These are phyloP conservation scores for Primulina tabacum DNA, from an alignment of 257 asterid genomes.

Conservation along the genomic window DNA sequence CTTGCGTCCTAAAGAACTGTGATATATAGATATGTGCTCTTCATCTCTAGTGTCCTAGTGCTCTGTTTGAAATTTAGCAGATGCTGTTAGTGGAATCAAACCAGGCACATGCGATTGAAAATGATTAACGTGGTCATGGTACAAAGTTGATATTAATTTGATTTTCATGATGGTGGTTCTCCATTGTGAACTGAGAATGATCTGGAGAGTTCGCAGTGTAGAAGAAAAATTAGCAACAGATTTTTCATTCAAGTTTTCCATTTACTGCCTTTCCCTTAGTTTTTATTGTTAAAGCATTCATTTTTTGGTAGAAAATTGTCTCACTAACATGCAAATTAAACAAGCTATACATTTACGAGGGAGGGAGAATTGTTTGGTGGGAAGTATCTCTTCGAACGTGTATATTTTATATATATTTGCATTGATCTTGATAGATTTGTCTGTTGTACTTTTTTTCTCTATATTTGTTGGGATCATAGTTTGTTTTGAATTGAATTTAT, in stretches of 20 bases:
- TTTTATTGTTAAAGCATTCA: background rate
- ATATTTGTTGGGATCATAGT: background rate
- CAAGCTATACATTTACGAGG: background rate
- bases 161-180: background rate
- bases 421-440: background rate
- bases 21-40: background rate
- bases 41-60: background rate
- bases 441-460: background rate
- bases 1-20: too few species aligned
- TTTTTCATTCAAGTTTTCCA: slow-evolving; percentile 4
- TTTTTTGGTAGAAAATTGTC: background rate
- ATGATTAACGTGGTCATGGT: background rate
- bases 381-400: background rate
- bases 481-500: background rate
- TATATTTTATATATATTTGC: background rate
- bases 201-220: background rate
- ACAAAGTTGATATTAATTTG: background rate
- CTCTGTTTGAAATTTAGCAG: background rate
- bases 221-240: background rate
- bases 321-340: background rate
- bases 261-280: background rate
- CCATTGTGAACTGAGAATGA: background rate
- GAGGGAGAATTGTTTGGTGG: background rate
- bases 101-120: background rate
- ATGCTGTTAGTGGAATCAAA: background rate